Evolutionary conservation across 768 basidiomycete genomes (phyloP), one percentile per base, ranked within the genome.

Genomic region (Termitomyces sp.): DNA sequence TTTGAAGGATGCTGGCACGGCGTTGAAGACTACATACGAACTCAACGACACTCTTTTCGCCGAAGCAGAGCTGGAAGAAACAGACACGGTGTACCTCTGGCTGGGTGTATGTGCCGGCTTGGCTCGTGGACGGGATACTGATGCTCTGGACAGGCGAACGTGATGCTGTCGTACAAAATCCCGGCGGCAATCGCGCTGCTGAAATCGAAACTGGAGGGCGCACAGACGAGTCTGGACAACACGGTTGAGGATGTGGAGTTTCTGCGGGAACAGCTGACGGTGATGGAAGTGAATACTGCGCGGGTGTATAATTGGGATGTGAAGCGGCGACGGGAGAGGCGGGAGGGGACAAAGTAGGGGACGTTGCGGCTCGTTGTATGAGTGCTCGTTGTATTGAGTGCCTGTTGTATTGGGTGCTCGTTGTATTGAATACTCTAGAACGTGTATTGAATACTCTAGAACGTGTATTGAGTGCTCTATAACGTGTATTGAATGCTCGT

Each of bases 241-340:
- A 84, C 88, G 0, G 76, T 87, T 42, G 92, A 95, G 64, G 97
- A 98, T 68, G 76, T 97, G 21, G 94, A 94, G 67, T 99, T 91
- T 68, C 72, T 98, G 57, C 78, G 93, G 51, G 97, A 98, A 67
- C 97, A 99, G 70, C 78, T 94, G 52, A 98, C 97, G 5, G 83
- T 97, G 10, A 97, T 98, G 91, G 95, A 99, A 67, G 85, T 86
- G 39, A 98, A 98, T 67, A 94, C 91, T 12, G 96, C 96, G 5
- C 79, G 96, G 37, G 88, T 96, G 52, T 98, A 96, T 68, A 99
- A 98, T 67, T 95, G 90, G 89, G 94, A 96, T 67, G 93, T 96
- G 28, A 92, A 91, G 68, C 73, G 86, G 61, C 76, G 93, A 68
- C 73, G 91, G 68, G 86, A 86, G 46, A 70, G 71, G 62, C 71